Evolutionary conservation across 2,329 filamentous ascomycete species (phyloP), one percentile per base, ranked within the genome.

Genomic region (Cercospora brassicicola): DNA sequence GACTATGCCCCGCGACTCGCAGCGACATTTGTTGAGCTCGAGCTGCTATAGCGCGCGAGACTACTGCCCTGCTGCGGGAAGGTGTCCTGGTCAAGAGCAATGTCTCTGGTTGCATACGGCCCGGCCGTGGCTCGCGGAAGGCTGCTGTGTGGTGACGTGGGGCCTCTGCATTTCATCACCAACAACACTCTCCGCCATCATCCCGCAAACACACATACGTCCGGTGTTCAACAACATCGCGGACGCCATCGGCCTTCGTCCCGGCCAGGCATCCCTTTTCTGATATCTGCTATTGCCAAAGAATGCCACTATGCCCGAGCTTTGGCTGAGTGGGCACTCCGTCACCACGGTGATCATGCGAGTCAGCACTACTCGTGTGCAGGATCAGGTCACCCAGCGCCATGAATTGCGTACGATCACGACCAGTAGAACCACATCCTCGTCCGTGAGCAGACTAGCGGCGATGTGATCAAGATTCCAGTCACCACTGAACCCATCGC

Each of bases 71-170:
- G 42, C 42, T 48, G 42, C 18, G 42, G 42, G 9, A 48, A 10
- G 18, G 42, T 42, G 42, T 48, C 42, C 42, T 18, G n/a, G 42
- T 23, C 51, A 56, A 56, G 20, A 56, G 23, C 28, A 28, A 62
- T 42, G 59, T 45, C 23, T 31, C 23, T 62, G 45, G 18, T 23
- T 62, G 59, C 59, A 51, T 31, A n/a, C 59, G 59, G 59, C 59
- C 36, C 36, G 36, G 59, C 7, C 11, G 31, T 48, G 39, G 59
- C 39, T 30, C n/a, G 11, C 36, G 36, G 59, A 6, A 28, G 59
- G 36, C 59, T 62, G 59, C 59, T 18, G n/a, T 62, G 39, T 20
- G n/a, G 53, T 56, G 53, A 56, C 53, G 53, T 56, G 53, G 53
- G 53, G 13, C 53, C 26, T 28, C 53, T n/a, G 53, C 53, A 15